Evolutionary conservation across 306 rosid genomes (phyloP), one percentile per base, ranked within the genome.

Genomic region (Psophocarpus tetragonolobus): DNA sequence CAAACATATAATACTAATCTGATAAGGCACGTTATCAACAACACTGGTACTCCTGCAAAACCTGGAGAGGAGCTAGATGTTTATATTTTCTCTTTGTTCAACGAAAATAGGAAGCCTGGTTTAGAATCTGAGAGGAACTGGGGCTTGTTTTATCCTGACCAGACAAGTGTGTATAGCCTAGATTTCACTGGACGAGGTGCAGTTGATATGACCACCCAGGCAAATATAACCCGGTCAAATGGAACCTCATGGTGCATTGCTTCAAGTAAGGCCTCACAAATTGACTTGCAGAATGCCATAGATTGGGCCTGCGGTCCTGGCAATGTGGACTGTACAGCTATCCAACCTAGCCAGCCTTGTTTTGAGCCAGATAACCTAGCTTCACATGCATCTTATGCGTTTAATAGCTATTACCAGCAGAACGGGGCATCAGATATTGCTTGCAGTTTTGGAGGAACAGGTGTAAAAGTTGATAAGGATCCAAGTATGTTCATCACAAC

Each of bases 221-320:
- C 88, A 14, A 92, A 92, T 78, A 33, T 73, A 14, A 92, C 98
- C 48, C 72, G 81, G 64, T 90, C 89, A 11, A 96, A 90, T 81
- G 85, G 85, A 64, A 90, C 92, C 18, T 61, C 90, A 10, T 95
- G 99, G 99, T 92, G 99, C 91, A 95, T 95, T 72, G 97, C 97
- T 72, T 91, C 97, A 2, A 89, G 70, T 80, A 92, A 91, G 85
- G 91, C 99, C 38, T 72, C 90, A 3, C 94, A 92, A 70, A 90
- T 84, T 6, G 97, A 92, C 75, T 86, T 95, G 91, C 96, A 95
- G 74, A 95, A 90, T 71, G 99, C 99, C 47, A 63, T 95, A 63
- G 94, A 95, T 74, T 95, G 97, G 99, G 99, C 98, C 23, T 95
- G 99, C 81, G 93, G 99, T 73, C 79, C 97, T 51, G 99, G 99